Percentiles rank a stretch among this genome's conserved stretches.
phyloP scores from a whole-genome alignment of 768 basidiomycete genomes.

The Suillus paluster region DNA sequence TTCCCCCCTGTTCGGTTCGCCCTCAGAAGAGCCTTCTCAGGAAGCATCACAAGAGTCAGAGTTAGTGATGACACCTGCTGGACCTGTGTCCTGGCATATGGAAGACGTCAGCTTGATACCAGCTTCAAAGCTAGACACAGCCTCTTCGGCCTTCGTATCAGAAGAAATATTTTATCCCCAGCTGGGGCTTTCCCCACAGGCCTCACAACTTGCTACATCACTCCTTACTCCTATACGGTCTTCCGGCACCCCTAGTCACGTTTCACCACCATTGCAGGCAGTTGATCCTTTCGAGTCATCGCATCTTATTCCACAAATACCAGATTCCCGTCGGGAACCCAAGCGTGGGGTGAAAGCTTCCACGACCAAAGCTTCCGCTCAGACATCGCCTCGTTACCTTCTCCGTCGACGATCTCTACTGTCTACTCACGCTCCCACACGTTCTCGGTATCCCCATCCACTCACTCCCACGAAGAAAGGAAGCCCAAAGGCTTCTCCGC shows the following conservation, averaged over 20 bases:
- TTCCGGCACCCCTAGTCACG: constrained; percentile 10
- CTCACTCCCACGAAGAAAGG: constrained; percentile 17
- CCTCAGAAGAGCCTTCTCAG: constrained; percentile 22
- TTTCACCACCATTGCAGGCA: constrained; percentile 14
- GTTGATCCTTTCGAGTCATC: constrained; percentile 9
- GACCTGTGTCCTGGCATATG: constrained; percentile 34
- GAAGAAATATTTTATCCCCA: constrained; percentile 40
- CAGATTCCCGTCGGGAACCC: neutral
- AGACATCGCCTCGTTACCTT: constrained; percentile 26
- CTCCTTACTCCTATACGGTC: constrained; percentile 13
- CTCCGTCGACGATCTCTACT: constrained; percentile 32
- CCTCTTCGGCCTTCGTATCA: constrained; percentile 6
- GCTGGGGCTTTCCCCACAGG: constrained; percentile 35
- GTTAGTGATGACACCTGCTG: constrained; percentile 52
- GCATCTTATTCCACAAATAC: constrained; percentile 10
- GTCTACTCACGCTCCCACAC: constrained; percentile 17
- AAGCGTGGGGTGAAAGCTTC: neutral
- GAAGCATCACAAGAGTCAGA: constrained; percentile 50
- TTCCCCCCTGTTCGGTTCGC: constrained; percentile 31
- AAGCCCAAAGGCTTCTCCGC: constrained; percentile 17
- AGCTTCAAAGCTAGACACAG: constrained; percentile 41
- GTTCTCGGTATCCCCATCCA: constrained; percentile 24
- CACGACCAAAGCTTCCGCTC: neutral
- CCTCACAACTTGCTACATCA: constrained; percentile 16
- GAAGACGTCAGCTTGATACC: constrained; percentile 37